Percentiles rank a stretch among this genome's conserved stretches.
phyloP scores from a whole-genome alignment of 768 basidiomycete species.

The Steccherinum ochraceum region DNA sequence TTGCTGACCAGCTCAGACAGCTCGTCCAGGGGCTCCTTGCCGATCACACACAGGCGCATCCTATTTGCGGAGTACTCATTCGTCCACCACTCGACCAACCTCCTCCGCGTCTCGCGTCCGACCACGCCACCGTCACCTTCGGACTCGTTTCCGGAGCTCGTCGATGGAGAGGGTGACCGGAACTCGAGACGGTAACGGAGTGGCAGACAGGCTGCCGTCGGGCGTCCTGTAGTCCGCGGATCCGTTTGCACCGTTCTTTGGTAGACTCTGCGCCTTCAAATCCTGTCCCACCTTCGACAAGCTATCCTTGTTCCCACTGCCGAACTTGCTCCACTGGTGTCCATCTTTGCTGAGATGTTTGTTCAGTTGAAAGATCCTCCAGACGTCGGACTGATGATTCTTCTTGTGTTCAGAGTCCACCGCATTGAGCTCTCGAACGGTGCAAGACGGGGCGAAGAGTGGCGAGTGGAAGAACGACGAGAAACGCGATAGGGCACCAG shows the following conservation, averaged over 20 bases:
- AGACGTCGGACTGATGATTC: constrained; percentile 84
- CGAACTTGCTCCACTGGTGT: constrained; percentile 90
- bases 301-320: constrained; percentile 77
- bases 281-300: constrained; percentile 56
- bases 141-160: constrained; percentile 46
- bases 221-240: constrained; percentile 24
- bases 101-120: constrained; percentile 73
- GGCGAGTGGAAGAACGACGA: constrained; percentile 91
- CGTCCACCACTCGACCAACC: constrained; percentile 82
- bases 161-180: constrained; percentile 57
- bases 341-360: constrained; percentile 76
- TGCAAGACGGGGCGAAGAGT: constrained; percentile 80
- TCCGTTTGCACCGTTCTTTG: constrained; percentile 20
- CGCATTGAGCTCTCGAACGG: constrained; percentile 85
- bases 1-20: constrained; percentile 54
- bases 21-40: constrained; percentile 76
- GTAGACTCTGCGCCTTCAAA: constrained; percentile 43
- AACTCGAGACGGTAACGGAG: constrained; percentile 45
- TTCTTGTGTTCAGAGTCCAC: constrained; percentile 98
- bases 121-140: constrained; percentile 73
- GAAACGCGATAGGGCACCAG: constrained; percentile 71
- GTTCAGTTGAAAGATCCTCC: constrained; percentile 93
- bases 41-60: constrained; percentile 76
- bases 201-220: constrained; percentile 17
- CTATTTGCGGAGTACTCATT: constrained; percentile 76